These are phyloP conservation scores for Sphaerulina vaccinii DNA, from an alignment of 2,329 filamentous ascomycete species.

Conservation along the genomic window DNA sequence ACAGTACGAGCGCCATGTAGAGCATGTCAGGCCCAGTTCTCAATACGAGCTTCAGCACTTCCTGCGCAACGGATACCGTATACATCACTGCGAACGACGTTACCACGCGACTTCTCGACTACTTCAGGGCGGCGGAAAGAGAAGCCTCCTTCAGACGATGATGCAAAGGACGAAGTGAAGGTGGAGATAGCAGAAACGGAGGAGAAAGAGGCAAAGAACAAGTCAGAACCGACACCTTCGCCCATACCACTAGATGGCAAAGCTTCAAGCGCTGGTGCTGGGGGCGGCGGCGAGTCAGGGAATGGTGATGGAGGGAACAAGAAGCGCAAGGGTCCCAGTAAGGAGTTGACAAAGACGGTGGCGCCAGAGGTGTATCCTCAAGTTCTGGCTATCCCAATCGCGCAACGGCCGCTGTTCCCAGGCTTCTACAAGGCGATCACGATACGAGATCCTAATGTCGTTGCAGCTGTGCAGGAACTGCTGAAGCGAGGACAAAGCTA, in stretches of 20 bases:
- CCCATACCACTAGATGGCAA: constrained; percentile 57
- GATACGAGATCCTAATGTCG: constrained; percentile 87
- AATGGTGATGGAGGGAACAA: constrained; percentile 60
- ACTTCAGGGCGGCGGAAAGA: constrained; percentile 55
- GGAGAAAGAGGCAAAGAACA: constrained; percentile 47
- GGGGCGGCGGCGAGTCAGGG: constrained; percentile 44
- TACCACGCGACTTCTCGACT: constrained; percentile 41
- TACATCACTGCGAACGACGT: constrained; percentile 24
- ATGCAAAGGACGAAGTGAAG: constrained; percentile 40
- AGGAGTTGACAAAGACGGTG: constrained; percentile 73
- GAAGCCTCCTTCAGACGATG: constrained; percentile 51
- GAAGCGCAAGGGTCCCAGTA: constrained; percentile 71
- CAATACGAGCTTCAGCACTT: constrained; percentile 18
- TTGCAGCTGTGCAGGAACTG: constrained; percentile 90
- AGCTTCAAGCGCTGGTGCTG: constrained; percentile 58
- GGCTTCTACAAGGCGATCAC: constrained; percentile 99
- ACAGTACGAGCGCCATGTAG: constrained; percentile 30
- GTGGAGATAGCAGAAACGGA: constrained; percentile 45
- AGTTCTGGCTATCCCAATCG: constrained; percentile 95
- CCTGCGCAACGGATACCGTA: constrained; percentile 24
- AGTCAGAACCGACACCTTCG: constrained; percentile 51
- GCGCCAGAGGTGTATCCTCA: constrained; percentile 96
- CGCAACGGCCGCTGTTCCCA: constrained; percentile 88
- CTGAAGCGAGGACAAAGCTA: constrained; percentile 97
- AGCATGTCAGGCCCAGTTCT: constrained; percentile 28